phyloP scores from a whole-genome alignment of 208 protist genomes.

The Leishmania turanica region DNA sequence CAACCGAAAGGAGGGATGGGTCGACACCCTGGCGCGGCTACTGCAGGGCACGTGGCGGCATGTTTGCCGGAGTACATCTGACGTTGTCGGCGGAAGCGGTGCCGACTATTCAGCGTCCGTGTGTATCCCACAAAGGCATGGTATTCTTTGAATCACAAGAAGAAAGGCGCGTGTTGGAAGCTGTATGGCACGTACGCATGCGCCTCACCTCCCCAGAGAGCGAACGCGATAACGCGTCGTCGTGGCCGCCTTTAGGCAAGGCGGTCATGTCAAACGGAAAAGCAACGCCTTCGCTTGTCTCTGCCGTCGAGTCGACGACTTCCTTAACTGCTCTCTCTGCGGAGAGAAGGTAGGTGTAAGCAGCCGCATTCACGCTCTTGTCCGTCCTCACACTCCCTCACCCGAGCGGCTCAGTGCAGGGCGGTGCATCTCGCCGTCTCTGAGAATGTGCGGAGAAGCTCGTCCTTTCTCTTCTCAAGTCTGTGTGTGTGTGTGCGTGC shows the following conservation, averaged over 20 bases:
- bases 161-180: neutral
- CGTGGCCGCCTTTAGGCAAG: neutral
- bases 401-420: neutral
- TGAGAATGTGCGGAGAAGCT: neutral
- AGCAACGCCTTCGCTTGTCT: neutral
- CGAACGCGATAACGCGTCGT: neutral
- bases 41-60: neutral
- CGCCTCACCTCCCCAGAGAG: neutral
- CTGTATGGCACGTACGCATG: neutral
- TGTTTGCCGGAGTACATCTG: neutral
- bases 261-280: neutral
- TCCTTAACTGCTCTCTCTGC: neutral
- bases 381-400: neutral
- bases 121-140: neutral
- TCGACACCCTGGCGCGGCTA: neutral
- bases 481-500: neutral
- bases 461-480: neutral
- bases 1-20: neutral
- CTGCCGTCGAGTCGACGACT: neutral
- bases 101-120: neutral
- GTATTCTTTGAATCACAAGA: neutral
- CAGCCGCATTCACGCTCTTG: neutral
- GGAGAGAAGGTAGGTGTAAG: neutral
- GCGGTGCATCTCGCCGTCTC: neutral
- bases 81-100: neutral